A percentile compares a stretch with the other conserved stretches of the same genome.
Evolutionary conservation across 768 basidiomycete genomes (phyloP).

Genomic region (Plicaturopsis crispa): DNA sequence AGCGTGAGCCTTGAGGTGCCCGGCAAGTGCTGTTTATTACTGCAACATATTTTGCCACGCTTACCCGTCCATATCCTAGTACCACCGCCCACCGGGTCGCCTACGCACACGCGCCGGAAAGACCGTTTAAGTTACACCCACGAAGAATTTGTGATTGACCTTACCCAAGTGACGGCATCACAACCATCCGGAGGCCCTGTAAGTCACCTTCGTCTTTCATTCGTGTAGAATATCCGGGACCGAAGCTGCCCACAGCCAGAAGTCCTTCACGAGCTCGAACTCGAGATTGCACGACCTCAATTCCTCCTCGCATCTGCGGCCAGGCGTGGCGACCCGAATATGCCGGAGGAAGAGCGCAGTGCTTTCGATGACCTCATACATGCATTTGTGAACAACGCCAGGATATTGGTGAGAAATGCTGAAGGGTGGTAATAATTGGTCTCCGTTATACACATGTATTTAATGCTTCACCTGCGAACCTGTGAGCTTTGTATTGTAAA

Average conservation of each 20-base stretch:
- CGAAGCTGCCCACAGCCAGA: conserved; percentile 34
- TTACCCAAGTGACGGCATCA: conserved; percentile 80
- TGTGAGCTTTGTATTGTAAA: too few species aligned
- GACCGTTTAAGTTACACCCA: conserved; percentile 91
- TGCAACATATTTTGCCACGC: too few species aligned
- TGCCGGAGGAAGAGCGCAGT: conserved; percentile 54
- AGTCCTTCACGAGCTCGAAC: conserved; percentile 78
- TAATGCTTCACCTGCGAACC: too few species aligned
- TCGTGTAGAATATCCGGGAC: not conserved
- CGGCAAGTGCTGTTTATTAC: conserved; percentile 59
- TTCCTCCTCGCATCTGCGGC: conserved; percentile 65
- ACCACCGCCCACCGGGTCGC: conserved; percentile 56
- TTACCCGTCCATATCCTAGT: conserved; percentile 30
- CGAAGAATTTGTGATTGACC: conserved; percentile 87
- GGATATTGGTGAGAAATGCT: conserved; percentile 81
- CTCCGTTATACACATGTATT: not conserved
- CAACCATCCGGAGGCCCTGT: conserved; percentile 42
- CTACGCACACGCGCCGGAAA: conserved; percentile 64
- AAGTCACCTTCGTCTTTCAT: conserved; percentile 14
- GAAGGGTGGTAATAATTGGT: conserved; percentile 36
- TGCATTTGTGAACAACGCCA: conserved; percentile 87
- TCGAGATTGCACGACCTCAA: conserved; percentile 74
- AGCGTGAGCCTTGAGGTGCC: conserved; percentile 91
- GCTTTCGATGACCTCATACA: conserved; percentile 90
- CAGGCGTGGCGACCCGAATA: conserved; percentile 55